A percentile compares a stretch with the other conserved stretches of the same genome.
Conservation (phyloP, 345 rosid species). For the Eucalyptus curtisii region DNA sequence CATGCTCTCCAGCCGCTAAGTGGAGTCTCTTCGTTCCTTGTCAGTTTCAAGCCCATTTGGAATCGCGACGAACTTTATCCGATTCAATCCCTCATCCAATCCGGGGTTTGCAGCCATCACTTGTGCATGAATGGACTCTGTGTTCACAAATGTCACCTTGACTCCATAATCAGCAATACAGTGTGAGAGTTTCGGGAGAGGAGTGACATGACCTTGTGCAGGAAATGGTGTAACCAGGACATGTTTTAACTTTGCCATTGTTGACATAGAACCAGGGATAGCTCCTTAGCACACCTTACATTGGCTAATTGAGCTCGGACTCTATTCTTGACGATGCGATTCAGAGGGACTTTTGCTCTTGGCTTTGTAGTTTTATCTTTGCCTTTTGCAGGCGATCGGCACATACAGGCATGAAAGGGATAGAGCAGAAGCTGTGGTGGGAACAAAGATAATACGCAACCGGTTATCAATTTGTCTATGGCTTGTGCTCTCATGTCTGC, state of each 20-base stretch:
- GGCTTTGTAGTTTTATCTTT: background rate
- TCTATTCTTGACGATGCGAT: background rate
- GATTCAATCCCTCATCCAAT: background rate
- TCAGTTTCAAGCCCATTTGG: conserved; percentile 10
- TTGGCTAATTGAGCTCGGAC: background rate
- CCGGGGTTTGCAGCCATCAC: background rate
- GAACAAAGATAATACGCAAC: background rate
- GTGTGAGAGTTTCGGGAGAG: background rate
- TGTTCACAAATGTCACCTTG: background rate
- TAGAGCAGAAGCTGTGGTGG: background rate
- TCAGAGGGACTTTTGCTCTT: background rate
- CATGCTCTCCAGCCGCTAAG: background rate
- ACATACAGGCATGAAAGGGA: background rate
- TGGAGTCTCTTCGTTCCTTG: conserved; percentile 1
- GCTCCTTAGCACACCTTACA: background rate
- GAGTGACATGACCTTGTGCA: background rate
- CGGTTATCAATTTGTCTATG: background rate
- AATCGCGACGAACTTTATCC: background rate
- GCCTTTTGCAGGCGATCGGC: background rate
- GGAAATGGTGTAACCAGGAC: background rate
- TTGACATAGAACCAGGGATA: background rate
- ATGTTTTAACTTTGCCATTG: background rate
- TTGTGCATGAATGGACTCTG: background rate
- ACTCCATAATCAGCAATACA: background rate
- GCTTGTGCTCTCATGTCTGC: background rate